phyloP scores from a whole-genome alignment of 1,284 basidiomycete species.

The Ceratorhiza oryzae-sativae region DNA sequence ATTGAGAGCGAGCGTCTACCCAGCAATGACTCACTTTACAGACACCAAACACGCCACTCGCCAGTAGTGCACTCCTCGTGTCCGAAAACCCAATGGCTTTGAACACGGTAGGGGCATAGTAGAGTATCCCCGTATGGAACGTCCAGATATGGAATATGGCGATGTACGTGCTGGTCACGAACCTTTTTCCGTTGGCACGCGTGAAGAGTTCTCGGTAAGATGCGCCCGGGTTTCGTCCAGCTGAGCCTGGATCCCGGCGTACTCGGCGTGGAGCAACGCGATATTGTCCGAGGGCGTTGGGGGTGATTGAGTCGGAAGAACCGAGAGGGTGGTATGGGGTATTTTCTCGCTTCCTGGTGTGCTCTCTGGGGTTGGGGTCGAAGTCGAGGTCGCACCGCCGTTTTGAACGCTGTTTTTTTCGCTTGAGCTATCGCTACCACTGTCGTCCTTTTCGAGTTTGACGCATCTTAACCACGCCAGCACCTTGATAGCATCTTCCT shows the following conservation, averaged over 20 bases:
- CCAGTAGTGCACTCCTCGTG: slow-evolving; percentile 38
- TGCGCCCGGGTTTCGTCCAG: slow-evolving; percentile 39
- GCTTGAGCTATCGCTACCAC: background rate
- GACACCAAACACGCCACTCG: slow-evolving; percentile 40
- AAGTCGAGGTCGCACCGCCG: background rate
- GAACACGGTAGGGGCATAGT: slow-evolving; percentile 42
- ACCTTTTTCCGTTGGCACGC: slow-evolving; percentile 26
- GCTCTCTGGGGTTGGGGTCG: background rate
- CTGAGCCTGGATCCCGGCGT: slow-evolving; percentile 41
- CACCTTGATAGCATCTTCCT: slow-evolving; percentile 23
- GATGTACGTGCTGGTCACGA: slow-evolving; percentile 37
- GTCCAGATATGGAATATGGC: slow-evolving; percentile 41
- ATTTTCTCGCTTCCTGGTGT: background rate
- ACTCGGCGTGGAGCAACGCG: slow-evolving; percentile 32
- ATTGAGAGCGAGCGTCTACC: background rate
- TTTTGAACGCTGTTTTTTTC: background rate
- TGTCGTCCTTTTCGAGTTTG: background rate
- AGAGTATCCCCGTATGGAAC: slow-evolving; percentile 41
- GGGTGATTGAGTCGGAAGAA: slow-evolving; percentile 4
- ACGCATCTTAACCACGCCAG: slow-evolving; percentile 29
- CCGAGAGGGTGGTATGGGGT: background rate
- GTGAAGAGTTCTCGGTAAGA: slow-evolving; percentile 29
- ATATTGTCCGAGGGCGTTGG: background rate
- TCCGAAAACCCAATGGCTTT: slow-evolving; percentile 41
- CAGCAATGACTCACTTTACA: slow-evolving; percentile 31